Evolutionary conservation across 192 early-diverging fungal species (phyloP), one percentile per base, ranked within the genome.

Genomic region (Oehlia diaphana): DNA sequence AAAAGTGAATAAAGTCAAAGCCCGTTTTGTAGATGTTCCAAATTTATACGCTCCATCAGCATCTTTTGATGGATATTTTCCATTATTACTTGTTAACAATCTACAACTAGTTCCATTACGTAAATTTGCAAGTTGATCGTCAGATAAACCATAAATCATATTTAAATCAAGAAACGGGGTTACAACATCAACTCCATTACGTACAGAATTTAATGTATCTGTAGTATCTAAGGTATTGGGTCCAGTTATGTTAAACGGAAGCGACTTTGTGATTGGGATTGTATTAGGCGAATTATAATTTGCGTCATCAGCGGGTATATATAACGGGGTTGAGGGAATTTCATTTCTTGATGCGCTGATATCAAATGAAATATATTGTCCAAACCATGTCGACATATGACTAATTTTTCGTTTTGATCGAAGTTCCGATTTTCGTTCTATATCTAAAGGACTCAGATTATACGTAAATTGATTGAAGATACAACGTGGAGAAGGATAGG

Each of bases 121-220:
- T 49, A 49, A 73, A n/a, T 9, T 23, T 14, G 2, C 21, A 53
- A 21, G 35, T 4, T 31, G 5, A 12, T 49, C 47, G 3, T 14
- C 26, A 23, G 16, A 50, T 4, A 14, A 9, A 26, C 72, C 72
- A 47, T 73, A 73, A 6, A 73, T 50, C n/a, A 50, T 26, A 73
- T 73, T 73, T 26, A 73, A 28, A 49, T 73, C 72, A 73, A 73
- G 72, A 23, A 73, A 73, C 0, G 50, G 47, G 4, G 72, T 53
- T 16, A 73, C 72, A 33, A 10, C 9, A 6, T 26, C 53, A 23
- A 33, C 9, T 62, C 72, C 72, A 42, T 39, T 70, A 53, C 21
- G 42, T 23, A 42, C 37, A 23, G 79, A 21, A 79, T 39, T 62
- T 2, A 49, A 28, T 16, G 19, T 7, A 9, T 31, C 10, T 14